Conservation (phyloP, 768 basidiomycete genomes). For the Suillus tomentosus region DNA sequence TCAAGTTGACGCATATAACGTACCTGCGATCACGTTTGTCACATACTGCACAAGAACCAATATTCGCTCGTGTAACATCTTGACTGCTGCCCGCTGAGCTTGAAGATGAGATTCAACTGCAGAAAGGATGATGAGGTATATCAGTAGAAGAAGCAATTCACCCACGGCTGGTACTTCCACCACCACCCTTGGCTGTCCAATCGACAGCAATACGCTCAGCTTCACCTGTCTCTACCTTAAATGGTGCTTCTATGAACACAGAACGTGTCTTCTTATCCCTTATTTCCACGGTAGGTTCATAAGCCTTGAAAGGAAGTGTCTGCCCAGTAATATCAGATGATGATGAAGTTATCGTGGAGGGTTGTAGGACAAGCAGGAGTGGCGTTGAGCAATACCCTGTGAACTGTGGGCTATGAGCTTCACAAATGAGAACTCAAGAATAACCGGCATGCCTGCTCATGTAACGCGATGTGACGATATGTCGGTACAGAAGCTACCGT, state of each 20-base stretch:
- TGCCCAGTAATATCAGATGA: constrained; percentile 60
- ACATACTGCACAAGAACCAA: constrained; percentile 87
- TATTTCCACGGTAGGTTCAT: constrained; percentile 88
- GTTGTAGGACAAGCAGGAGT: constrained; percentile 77
- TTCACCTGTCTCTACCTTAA: constrained; percentile 94
- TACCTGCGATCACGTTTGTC: constrained; percentile 71
- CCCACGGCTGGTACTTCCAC: constrained; percentile 79
- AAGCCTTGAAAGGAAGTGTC: constrained; percentile 89
- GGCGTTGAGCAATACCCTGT: constrained; percentile 85
- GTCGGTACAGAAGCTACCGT: constrained; percentile 79
- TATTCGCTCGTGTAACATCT: constrained; percentile 95
- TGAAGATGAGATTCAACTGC: constrained; percentile 89
- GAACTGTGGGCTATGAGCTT: constrained; percentile 53
- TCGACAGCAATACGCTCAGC: constrained; percentile 99
- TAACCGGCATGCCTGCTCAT: constrained; percentile 66
- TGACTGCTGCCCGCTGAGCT: constrained; percentile 91
- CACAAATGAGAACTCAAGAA: neutral
- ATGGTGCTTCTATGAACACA: constrained; percentile 83
- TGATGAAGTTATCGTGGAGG: constrained; percentile 46
- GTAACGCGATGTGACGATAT: constrained; percentile 74
- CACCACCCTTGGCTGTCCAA: constrained; percentile 87
- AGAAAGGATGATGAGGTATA: constrained; percentile 7
- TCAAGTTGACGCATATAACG: constrained; percentile 18
- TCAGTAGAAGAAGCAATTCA: constrained; percentile 16
- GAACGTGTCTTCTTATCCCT: constrained; percentile 74